These are phyloP conservation scores for Auricularia sp. DNA, from an alignment of 768 basidiomycete species.

Conservation along the genomic window DNA sequence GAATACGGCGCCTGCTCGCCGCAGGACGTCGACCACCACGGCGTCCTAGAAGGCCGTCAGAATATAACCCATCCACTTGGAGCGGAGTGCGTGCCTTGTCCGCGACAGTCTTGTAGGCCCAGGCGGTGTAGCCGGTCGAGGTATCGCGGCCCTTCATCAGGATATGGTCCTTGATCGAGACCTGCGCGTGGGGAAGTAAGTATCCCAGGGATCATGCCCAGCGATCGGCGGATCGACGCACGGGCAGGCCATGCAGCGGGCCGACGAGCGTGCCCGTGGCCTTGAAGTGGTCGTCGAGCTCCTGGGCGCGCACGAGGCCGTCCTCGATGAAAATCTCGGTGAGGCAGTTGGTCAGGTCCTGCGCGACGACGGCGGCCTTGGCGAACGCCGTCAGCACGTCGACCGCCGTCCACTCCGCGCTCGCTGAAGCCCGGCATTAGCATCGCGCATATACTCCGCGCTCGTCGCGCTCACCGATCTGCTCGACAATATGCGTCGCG, in stretches of 20 bases:
- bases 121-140: conserved; percentile 24
- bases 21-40: conserved; percentile 34
- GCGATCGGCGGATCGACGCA: conserved; percentile 8
- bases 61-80: neutral
- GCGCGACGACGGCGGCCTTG: conserved; percentile 26
- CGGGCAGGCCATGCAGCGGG: conserved; percentile 41
- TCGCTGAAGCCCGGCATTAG: neutral
- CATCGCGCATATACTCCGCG: neutral
- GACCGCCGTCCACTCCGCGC: conserved; percentile 23
- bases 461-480: conserved; percentile 19
- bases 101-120: conserved; percentile 30
- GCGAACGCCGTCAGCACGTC: conserved; percentile 28
- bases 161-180: conserved; percentile 35
- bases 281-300: conserved; percentile 38
- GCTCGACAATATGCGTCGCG: conserved; percentile 23
- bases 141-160: conserved; percentile 34
- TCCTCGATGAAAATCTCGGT: conserved; percentile 45
- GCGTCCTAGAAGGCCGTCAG: conserved; percentile 22
- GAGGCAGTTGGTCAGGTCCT: conserved; percentile 18
- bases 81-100: conserved; percentile 11
- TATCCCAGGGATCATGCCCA: neutral
- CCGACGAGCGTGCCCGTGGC: conserved; percentile 41
- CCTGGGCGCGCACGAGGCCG: conserved; percentile 36
- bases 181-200: neutral
- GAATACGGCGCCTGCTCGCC: conserved; percentile 35